Evolutionary conservation across 1,284 basidiomycete genomes (phyloP).

Genomic region (Apiotrichum veenhuisii): DNA sequence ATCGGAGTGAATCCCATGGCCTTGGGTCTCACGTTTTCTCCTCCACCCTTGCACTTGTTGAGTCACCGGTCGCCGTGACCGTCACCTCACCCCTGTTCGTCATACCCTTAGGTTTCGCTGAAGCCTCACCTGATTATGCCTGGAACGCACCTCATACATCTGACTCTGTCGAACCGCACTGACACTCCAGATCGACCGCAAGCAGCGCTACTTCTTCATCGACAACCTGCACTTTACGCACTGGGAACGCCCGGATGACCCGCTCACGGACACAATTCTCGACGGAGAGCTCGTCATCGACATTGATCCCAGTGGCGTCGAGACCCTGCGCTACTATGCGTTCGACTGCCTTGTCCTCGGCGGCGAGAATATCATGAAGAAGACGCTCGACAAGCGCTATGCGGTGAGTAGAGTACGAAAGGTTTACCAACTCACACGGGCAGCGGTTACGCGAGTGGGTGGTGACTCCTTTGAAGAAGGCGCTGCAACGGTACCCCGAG

Average conservation of each 20-base stretch:
- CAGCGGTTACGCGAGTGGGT: slow-evolving; percentile 82
- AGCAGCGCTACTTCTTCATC: slow-evolving; percentile 77
- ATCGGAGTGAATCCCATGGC: too few relatives aligned
- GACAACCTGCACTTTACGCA: slow-evolving; percentile 82
- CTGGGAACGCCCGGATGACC: slow-evolving; percentile 63
- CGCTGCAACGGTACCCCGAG: slow-evolving; percentile 62
- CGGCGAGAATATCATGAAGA: slow-evolving; percentile 78
- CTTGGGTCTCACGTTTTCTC: too few relatives aligned
- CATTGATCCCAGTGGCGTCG: slow-evolving; percentile 69
- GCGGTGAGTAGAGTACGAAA: slow-evolving; percentile 61
- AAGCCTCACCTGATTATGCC: too few relatives aligned
- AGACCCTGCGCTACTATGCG: slow-evolving; percentile 74
- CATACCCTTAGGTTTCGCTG: too few relatives aligned
- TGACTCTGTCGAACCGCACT: not conserved
- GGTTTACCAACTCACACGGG: not conserved
- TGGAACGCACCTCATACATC: too few relatives aligned
- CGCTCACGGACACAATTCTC: slow-evolving; percentile 73
- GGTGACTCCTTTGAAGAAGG: slow-evolving; percentile 70
- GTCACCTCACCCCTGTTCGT: too few relatives aligned
- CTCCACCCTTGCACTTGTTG: too few relatives aligned
- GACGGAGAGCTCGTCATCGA: slow-evolving; percentile 96
- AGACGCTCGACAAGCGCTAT: slow-evolving; percentile 79
- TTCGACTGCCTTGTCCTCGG: slow-evolving; percentile 93
- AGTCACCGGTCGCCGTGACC: too few relatives aligned
- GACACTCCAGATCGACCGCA: slow-evolving; percentile 79